Base-by-base conservation (phyloP, 805 yeast genomes). In the Zygoascus bituminiphila region DNA sequence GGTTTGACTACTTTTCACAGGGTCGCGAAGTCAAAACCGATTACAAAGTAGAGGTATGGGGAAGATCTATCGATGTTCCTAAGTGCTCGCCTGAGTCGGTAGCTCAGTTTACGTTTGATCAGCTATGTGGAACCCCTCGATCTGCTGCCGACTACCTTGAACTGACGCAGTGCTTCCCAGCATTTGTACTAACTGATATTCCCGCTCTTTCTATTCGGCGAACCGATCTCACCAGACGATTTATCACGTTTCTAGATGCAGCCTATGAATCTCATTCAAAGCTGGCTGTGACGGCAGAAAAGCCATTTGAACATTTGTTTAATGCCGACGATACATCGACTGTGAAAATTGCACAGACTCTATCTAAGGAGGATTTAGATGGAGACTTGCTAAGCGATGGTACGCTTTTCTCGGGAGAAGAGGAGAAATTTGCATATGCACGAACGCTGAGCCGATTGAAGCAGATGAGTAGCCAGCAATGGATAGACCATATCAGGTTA, bases 131-230 rank as follows among this genome's bases (percentile, higher is more conserved):
- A 1, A 69, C 74, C 52, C 91, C 94, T 9, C 67, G 87, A 53
- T 88, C 95, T 15, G 96, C 98, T 0, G 98, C 97, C 8, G 98
- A 93, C 64, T 93, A 93, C 61, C 73, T 93, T 40, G 80, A 88
- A 19, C 68, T 93, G 52, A 95, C 97, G 9, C 73, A 76, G 4
- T 69, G 81, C 12, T 93, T 81, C 70, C 76, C 78, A 46, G 77
- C 88, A 5, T 83, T 88, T 55, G 80, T 93, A n/a, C 75, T 93
- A 42, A 88, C 97, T 0, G 98, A 93, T 62, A 88, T 93, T 39
- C 98, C 98, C 9, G 81, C 81, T 53, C 67, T 93, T 59, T 79
- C 94, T 19, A 73, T 84, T 10, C 75, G 82, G 56, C 83, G 79
- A 43, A 76, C 96, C 54, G 97, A 93, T 59, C 76, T 82, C 55